phyloP scores from a whole-genome alignment of 192 early-diverging fungal species.

The Coemansia sp. region DNA sequence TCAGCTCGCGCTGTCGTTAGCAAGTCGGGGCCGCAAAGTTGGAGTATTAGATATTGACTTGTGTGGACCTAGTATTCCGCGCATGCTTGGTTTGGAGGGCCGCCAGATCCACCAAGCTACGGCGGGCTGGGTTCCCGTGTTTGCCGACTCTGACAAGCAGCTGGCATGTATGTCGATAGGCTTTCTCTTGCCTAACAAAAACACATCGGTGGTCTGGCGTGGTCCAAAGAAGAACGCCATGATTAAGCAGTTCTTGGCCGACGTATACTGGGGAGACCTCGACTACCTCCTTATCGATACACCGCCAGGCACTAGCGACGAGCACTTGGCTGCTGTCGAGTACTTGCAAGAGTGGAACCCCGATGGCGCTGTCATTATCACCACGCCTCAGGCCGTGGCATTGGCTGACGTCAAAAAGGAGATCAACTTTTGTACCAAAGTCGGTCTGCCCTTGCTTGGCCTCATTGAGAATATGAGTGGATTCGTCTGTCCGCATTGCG shows the following conservation, averaged over 20 bases:
- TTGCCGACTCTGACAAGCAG: constrained; percentile 63
- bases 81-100: constrained; percentile 90
- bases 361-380: constrained; percentile 92
- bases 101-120: constrained; percentile 88
- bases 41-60: constrained; percentile 97
- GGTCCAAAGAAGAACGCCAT: constrained; percentile 99
- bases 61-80: constrained; percentile 94
- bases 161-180: constrained; percentile 95
- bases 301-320: constrained; percentile 97
- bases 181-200: constrained; percentile 83
- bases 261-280: constrained; percentile 95
- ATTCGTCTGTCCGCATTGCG: constrained; percentile 88
- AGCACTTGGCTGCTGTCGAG: constrained; percentile 91
- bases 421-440: constrained; percentile 93
- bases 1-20: constrained; percentile 75
- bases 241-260: constrained; percentile 95
- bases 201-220: constrained; percentile 96
- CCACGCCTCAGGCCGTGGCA: constrained; percentile 90
- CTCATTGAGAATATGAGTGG: constrained; percentile 98
- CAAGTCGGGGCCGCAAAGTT: constrained; percentile 65
- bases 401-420: constrained; percentile 96
- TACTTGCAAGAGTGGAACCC: constrained; percentile 80
- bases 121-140: constrained; percentile 84
- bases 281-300: constrained; percentile 97
- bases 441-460: constrained; percentile 84